phyloP scores from a whole-genome alignment of 192 early-diverging fungal species.

The Rhizophagus sp. region DNA sequence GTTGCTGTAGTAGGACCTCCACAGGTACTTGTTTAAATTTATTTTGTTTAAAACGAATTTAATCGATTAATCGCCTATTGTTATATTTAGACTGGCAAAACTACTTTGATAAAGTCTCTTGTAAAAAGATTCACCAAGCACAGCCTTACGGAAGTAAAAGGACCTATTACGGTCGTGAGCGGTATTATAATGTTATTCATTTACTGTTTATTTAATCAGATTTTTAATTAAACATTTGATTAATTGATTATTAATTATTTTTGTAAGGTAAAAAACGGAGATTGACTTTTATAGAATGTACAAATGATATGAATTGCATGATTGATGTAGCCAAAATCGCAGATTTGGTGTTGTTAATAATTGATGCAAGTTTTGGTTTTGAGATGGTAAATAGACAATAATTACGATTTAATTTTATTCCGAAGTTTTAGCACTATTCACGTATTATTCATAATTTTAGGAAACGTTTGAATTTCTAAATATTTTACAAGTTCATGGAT shows the following conservation, averaged over 20 bases:
- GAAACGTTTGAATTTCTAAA: slow-evolving; percentile 99
- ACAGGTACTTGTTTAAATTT: slow-evolving; percentile 53
- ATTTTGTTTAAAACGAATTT: background rate
- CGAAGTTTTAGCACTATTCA: background rate
- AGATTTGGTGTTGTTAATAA: slow-evolving; percentile 90
- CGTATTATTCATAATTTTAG: slow-evolving; percentile 29
- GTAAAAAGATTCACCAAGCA: slow-evolving; percentile 96
- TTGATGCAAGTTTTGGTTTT: slow-evolving; percentile 98
- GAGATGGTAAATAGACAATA: slow-evolving; percentile 73
- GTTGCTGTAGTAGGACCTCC: slow-evolving; percentile 97
- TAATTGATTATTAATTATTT: background rate
- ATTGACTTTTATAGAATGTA: slow-evolving; percentile 96
- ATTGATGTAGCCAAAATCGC: slow-evolving; percentile 97
- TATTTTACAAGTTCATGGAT: slow-evolving; percentile 94
- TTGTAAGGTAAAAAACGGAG: slow-evolving; percentile 80
- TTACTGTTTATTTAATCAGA: background rate
- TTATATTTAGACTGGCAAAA: slow-evolving; percentile 81
- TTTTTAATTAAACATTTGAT: slow-evolving; percentile 1
- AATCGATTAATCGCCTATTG: background rate
- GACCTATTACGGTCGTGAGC: slow-evolving; percentile 96
- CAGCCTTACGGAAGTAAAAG: slow-evolving; percentile 86
- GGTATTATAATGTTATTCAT: slow-evolving; percentile 39
- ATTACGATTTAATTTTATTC: slow-evolving; percentile 4
- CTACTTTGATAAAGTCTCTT: slow-evolving; percentile 94
- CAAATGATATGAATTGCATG: slow-evolving; percentile 97